Percentiles rank a stretch among this genome's conserved stretches.
Evolutionary conservation across 257 asterid species (phyloP).

Genomic region (Plantago ovata): DNA sequence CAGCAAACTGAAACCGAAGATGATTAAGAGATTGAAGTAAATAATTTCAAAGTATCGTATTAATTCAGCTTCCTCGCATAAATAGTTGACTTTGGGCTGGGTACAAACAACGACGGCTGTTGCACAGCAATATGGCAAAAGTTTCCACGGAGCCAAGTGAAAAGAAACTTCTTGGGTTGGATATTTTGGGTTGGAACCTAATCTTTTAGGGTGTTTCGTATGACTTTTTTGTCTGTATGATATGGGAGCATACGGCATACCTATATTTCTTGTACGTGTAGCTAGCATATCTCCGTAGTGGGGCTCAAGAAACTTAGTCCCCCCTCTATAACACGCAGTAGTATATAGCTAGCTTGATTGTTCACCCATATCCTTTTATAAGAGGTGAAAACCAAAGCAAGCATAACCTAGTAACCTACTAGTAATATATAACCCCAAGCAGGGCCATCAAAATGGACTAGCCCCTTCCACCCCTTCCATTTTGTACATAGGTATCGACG

Average conservation of each 20-base stretch:
- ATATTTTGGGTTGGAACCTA: background rate
- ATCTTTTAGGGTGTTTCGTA: background rate
- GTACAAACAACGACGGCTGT: too few relatives aligned
- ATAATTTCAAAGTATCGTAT: background rate
- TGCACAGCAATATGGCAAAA: background rate
- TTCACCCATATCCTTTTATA: too few relatives aligned
- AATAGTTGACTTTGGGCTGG: background rate
- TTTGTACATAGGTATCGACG: too few relatives aligned
- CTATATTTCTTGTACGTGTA: too few relatives aligned
- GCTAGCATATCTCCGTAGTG: background rate
- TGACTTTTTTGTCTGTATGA: background rate
- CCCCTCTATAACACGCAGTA: background rate
- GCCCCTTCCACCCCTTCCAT: too few relatives aligned
- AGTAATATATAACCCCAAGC: too few relatives aligned
- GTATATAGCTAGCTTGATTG: background rate
- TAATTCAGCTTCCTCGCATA: background rate
- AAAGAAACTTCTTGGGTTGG: background rate
- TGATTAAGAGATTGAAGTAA: background rate
- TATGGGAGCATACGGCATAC: background rate
- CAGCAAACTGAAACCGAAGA: too few relatives aligned
- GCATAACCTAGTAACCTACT: too few relatives aligned
- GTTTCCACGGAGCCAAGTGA: background rate
- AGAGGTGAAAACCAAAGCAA: too few relatives aligned
- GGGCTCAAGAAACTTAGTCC: background rate
- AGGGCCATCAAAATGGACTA: too few relatives aligned